A percentile compares a stretch with the other conserved stretches of the same genome.
Conservation (phyloP, 257 asterid species). For the Solanum habrochaites region DNA sequence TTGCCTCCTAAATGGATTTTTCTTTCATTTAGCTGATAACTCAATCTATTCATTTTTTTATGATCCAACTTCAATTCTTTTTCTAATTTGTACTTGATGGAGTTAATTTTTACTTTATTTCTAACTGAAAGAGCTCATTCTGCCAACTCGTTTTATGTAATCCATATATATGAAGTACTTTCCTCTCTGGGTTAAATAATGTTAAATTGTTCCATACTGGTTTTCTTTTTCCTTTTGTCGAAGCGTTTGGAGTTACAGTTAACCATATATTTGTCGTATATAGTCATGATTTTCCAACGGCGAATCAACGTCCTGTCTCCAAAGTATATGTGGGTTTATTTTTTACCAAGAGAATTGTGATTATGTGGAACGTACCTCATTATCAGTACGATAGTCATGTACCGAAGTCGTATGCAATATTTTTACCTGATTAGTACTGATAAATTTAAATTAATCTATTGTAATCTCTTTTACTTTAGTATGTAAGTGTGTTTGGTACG, state of each 20-base stretch:
- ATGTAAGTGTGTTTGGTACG: rapidly evolving
- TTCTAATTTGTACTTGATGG: neutral
- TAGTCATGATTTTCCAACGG: no score
- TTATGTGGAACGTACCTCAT: neutral
- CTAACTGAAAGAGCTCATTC: neutral
- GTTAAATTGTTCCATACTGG: neutral
- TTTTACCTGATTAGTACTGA: neutral
- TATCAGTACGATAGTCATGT: neutral
- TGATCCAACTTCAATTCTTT: neutral
- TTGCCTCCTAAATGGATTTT: neutral
- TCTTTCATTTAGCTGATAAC: neutral
- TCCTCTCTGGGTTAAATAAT: neutral
- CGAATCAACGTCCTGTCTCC: no score
- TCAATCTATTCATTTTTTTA: neutral
- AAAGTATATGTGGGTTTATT: no score
- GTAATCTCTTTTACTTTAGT: neutral
- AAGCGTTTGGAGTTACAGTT: no score
- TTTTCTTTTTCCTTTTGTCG: neutral
- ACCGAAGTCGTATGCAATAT: neutral
- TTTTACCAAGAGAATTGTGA: no score
- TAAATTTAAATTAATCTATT: neutral
- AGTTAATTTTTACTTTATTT: neutral
- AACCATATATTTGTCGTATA: no score
- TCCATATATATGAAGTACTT: neutral
- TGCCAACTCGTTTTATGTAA: neutral